phyloP scores from a whole-genome alignment of 176 grass and related monocot species.

The Hordeum vulgare region DNA sequence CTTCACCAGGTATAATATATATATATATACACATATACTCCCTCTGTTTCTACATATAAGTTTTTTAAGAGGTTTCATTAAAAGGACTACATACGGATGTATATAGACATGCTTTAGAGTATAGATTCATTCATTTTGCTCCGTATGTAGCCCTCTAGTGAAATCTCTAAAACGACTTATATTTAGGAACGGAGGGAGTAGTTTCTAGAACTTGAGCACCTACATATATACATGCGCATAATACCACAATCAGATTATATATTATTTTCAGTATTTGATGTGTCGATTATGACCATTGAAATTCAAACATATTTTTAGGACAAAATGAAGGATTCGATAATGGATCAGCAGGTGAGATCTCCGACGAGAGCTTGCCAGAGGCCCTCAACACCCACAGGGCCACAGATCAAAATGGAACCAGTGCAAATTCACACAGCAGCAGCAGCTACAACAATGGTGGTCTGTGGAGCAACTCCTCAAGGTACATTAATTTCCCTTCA shows the following conservation, averaged over 20 bases:
- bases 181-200: too few species aligned
- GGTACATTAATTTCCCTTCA: slow-evolving; percentile 10
- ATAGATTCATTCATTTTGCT: too few species aligned
- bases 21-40: too few species aligned
- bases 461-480: slow-evolving; percentile 53
- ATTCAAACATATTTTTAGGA: background rate
- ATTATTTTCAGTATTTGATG: background rate
- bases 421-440: background rate
- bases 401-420: background rate
- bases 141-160: too few species aligned
- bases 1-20: slow-evolving; percentile 46
- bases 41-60: too few species aligned
- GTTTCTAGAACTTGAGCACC: too few species aligned
- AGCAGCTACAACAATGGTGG: background rate
- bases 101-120: too few species aligned
- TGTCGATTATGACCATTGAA: too few species aligned
- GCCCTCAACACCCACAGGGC: background rate
- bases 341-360: slow-evolving; percentile 41
- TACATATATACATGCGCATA: background rate
- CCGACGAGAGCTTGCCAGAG: slow-evolving; percentile 38
- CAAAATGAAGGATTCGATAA: slow-evolving; percentile 55
- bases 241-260: background rate
- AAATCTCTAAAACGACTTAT: too few species aligned
- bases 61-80: too few species aligned
- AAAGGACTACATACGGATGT: too few species aligned